Evolutionary conservation across 139 green algal species (phyloP).

Genomic region (Astrephomene gubernaculifera): DNA sequence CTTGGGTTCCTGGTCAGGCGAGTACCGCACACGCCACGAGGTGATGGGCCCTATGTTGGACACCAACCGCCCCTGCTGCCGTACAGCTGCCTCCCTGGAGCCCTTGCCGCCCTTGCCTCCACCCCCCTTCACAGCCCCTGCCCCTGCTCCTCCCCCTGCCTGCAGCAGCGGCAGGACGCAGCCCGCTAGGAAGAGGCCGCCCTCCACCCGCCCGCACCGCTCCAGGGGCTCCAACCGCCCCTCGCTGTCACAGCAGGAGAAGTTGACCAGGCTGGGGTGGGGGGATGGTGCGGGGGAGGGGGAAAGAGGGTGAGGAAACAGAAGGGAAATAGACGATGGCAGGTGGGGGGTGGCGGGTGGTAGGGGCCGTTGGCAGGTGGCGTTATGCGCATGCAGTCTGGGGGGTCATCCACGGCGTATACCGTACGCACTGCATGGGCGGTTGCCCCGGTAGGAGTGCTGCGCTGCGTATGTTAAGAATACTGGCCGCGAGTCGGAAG

Average conservation of each 20-base stretch:
- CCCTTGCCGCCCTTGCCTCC: too few species aligned
- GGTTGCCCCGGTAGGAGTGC: too few species aligned
- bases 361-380: neutral
- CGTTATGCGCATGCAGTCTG: neutral
- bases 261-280: slow-evolving; percentile 65
- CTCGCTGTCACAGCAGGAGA: slow-evolving; percentile 50
- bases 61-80: too few species aligned
- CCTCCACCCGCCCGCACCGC: slow-evolving; percentile 31
- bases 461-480: too few species aligned
- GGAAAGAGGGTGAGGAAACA: neutral
- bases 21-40: too few species aligned
- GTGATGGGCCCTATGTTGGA: too few species aligned
- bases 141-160: neutral
- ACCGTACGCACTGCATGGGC: neutral
- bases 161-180: slow-evolving; percentile 11
- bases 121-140: too few species aligned
- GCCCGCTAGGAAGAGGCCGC: slow-evolving; percentile 21
- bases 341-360: neutral
- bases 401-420: neutral
- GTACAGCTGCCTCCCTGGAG: too few species aligned
- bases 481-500: too few species aligned
- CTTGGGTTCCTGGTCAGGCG: too few species aligned
- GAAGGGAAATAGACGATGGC: too few species aligned
- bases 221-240: slow-evolving; percentile 64
- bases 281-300: neutral